Evolutionary conservation across 139 green algal species (phyloP).

Genomic region (Bryopsis sp.): DNA sequence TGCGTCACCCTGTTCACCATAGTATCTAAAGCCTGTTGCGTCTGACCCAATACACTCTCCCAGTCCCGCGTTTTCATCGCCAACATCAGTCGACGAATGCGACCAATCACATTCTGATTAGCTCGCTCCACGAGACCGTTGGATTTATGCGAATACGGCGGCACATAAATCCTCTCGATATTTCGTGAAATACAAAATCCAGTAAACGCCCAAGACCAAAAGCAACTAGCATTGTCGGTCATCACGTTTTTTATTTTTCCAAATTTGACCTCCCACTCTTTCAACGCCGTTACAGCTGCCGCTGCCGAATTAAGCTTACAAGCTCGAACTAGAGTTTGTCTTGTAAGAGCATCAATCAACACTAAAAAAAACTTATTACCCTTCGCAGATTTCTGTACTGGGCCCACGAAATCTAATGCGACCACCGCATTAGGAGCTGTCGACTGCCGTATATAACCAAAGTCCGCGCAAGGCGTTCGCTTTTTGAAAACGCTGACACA

Average conservation of each 20-base stretch:
- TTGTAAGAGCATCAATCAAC: neutral
- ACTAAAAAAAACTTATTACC: neutral
- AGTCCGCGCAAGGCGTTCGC: neutral
- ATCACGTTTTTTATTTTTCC: neutral
- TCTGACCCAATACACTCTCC: too few relatives aligned
- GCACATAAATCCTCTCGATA: neutral
- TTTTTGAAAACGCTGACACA: neutral
- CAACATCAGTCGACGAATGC: too few relatives aligned
- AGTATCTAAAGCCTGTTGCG: too few relatives aligned
- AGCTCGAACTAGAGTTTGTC: neutral
- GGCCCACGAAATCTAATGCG: neutral
- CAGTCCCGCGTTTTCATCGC: too few relatives aligned
- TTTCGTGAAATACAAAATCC: neutral
- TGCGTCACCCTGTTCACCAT: too few relatives aligned
- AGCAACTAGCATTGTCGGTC: neutral
- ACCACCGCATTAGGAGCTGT: neutral
- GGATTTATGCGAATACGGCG: neutral
- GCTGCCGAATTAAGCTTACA: neutral
- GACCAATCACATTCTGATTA: conserved; percentile 3
- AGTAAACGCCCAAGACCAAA: neutral
- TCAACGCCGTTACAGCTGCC: neutral
- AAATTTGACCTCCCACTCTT: neutral
- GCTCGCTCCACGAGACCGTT: neutral
- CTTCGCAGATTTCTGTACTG: neutral
- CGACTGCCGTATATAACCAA: neutral